Base-by-base conservation (phyloP, 805 yeast genomes). In the Debaryomyces maramus region DNA sequence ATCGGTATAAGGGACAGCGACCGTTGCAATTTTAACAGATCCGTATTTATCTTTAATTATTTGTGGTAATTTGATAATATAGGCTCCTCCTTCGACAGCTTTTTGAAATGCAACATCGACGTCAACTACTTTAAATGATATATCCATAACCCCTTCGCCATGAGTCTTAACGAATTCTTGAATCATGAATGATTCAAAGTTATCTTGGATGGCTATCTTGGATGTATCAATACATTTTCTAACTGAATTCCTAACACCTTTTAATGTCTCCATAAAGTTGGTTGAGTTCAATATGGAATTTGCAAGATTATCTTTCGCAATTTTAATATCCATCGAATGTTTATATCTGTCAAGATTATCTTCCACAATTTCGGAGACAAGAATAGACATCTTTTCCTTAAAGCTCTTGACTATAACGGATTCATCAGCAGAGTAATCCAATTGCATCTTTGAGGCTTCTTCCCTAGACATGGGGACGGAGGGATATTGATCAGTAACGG, bases 91-190 rank as follows among this genome's bases (percentile, higher is more conserved):
- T 2, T 46, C 33, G 3, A 77, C 48, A 0, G 91, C 86, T 27
- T 61, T 60, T 1, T 56, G 45, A 45, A 58, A 82, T 2, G 75
- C 67, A 1, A 47, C 46, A 3, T 64, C 71, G 9, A 78, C 78
- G 48, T 81, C 66, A 4, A 60, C 64, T 0, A 85, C 91, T n/a
- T 54, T 55, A 50, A 87, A 83, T 0, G 88, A 76, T 8, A 88
- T 78, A 53, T 88, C 93, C 56, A 78, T 78, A n/a, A 87, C 87
- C 4, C 88, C 85, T 54, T 85, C 90, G 1, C 95, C 91, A 58
- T 88, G 96, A 4, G 50, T 42, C 9, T 47, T 44, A 10, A 66
- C 47, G 46, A 55, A 67, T 14, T 54, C 47, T 26, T 56, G 59
- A 27, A 62, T 47, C 16, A 47, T 28, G 7, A 27, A 28, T 13